phyloP scores from a whole-genome alignment of 2,329 filamentous ascomycete genomes.

The Coleophoma cylindrospora region DNA sequence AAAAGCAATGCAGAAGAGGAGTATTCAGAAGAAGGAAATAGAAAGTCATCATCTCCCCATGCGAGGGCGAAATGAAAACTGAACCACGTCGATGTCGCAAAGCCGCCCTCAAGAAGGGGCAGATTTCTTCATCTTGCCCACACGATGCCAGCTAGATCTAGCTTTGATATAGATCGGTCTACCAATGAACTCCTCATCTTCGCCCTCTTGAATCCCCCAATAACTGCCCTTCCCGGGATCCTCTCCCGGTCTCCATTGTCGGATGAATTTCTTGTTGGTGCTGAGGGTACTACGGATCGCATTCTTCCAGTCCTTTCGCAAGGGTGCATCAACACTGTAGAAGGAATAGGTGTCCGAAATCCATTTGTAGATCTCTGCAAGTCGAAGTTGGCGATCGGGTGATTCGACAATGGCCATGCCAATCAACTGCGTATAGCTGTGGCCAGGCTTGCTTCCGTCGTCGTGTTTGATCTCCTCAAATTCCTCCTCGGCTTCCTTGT shows the following conservation, averaged over 20 bases:
- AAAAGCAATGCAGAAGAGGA: too few species aligned
- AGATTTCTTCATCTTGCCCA: not conserved
- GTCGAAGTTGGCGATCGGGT: constrained; percentile 1
- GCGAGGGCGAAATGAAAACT: too few species aligned
- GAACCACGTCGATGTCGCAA: too few species aligned
- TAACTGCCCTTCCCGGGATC: not conserved
- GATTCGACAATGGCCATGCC: constrained; percentile 1
- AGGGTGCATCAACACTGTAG: not conserved
- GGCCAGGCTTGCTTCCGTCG: not conserved
- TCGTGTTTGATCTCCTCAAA: not conserved
- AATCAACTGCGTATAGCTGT: not conserved
- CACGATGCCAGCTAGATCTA: not conserved
- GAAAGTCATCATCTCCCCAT: too few species aligned
- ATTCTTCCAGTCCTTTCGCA: constrained; percentile 1
- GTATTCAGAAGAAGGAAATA: too few species aligned
- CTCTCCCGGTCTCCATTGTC: not conserved
- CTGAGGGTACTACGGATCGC: not conserved
- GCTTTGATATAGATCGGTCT: not conserved
- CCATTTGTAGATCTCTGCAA: not conserved
- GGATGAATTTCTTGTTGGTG: constrained; percentile 1
- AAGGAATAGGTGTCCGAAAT: constrained; percentile 1
- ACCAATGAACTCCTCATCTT: not conserved
- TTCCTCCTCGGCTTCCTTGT: not conserved
- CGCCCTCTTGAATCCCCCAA: not conserved
- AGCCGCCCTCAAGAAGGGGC: not conserved